phyloP scores from a whole-genome alignment of 257 asterid species.

The Solanum appendiculatum region DNA sequence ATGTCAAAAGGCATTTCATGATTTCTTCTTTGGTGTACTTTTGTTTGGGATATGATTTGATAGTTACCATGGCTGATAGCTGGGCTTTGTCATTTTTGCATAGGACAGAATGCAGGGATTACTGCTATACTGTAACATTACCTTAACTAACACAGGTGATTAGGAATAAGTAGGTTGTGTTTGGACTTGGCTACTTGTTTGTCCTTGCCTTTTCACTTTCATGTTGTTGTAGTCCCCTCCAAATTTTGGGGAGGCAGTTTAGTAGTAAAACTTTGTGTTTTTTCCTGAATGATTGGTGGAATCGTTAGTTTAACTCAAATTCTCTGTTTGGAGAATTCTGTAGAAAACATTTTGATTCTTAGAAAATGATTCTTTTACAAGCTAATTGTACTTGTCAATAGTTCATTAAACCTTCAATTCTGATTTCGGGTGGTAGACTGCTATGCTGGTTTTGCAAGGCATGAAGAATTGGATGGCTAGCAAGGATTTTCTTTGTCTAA shows the following conservation, averaged over 20 bases:
- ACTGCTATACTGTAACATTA: slow-evolving; percentile 8
- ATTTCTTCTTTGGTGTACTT: background rate
- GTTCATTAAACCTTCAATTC: background rate
- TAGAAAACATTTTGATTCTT: background rate
- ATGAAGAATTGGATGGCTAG: background rate
- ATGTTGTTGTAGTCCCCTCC: background rate
- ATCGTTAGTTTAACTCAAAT: background rate
- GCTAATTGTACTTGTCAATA: background rate
- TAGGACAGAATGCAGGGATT: slow-evolving; percentile 6
- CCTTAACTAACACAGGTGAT: slow-evolving; percentile 7
- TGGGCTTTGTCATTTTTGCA: background rate
- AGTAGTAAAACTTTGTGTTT: background rate
- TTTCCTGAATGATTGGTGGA: background rate
- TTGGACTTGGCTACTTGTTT: slow-evolving; percentile 7
- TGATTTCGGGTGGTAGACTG: background rate
- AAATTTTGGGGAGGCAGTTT: background rate
- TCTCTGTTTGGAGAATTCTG: background rate
- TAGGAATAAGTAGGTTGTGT: slow-evolving; percentile 5
- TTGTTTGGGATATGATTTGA: background rate
- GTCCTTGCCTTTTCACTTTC: background rate
- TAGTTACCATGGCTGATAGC: background rate
- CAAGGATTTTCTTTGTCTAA: background rate
- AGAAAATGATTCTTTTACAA: background rate
- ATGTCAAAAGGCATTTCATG: background rate
- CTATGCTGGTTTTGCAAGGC: background rate